Conservation (phyloP, 805 yeast species). For the Nakazawaea ambrosiae region DNA sequence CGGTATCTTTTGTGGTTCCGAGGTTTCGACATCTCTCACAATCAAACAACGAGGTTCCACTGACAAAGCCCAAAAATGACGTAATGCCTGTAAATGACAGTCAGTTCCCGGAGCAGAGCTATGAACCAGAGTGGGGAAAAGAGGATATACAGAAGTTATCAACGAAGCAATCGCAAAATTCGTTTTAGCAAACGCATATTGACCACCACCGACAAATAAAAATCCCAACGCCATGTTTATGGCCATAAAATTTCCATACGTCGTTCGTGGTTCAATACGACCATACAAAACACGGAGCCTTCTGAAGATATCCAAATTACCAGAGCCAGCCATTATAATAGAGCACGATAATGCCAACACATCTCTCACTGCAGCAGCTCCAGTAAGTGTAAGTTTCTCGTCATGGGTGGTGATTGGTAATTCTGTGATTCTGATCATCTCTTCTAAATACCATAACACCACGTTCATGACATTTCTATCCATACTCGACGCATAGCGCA, state of each 20-base stretch:
- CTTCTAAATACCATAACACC: conserved; percentile 48
- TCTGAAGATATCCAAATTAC: conserved; percentile 73
- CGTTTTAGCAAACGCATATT: conserved; percentile 62
- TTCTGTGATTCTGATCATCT: conserved; percentile 34
- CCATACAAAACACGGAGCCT: conserved; percentile 68
- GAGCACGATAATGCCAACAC: conserved; percentile 59
- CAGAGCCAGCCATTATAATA: conserved; percentile 83
- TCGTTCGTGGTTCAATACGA: conserved; percentile 31
- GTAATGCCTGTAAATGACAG: conserved; percentile 73
- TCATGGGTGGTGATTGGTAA: conserved; percentile 46
- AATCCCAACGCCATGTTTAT: conserved; percentile 81
- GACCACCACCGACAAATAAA: conserved; percentile 88
- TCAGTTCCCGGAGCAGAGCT: conserved; percentile 27
- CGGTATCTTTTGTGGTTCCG: conserved; percentile 43
- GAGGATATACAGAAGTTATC: conserved; percentile 72
- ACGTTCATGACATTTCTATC: conserved; percentile 46
- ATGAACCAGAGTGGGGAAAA: conserved; percentile 39
- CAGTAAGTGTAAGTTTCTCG: conserved; percentile 44
- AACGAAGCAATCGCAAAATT: conserved; percentile 63
- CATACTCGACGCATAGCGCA: conserved; percentile 69
- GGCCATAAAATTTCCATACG: conserved; percentile 71
- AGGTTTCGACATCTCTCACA: conserved; percentile 60
- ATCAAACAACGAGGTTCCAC: conserved; percentile 78
- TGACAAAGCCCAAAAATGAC: conserved; percentile 88
- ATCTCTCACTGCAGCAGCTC: conserved; percentile 50